These are phyloP conservation scores for Strobilomyces confusus DNA, from an alignment of 768 basidiomycete genomes.

Conservation along the genomic window DNA sequence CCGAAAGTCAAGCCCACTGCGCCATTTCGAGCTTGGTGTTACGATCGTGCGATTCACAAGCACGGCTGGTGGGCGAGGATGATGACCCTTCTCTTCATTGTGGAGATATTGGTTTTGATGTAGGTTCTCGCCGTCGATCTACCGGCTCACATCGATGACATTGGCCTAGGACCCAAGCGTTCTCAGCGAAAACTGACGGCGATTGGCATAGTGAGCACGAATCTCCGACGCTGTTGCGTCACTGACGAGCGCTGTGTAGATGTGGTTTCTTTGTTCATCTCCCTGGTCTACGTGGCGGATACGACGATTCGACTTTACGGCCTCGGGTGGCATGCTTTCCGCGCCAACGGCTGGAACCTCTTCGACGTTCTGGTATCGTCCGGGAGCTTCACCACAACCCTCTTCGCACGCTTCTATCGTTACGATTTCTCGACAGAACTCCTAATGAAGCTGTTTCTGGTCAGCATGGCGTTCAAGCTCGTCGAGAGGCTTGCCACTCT, in stretches of 20 bases:
- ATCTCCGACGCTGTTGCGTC: background rate
- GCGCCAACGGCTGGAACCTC: slow-evolving; percentile 90
- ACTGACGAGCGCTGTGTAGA: slow-evolving; percentile 40
- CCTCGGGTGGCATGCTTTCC: slow-evolving; percentile 79
- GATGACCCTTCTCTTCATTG: slow-evolving; percentile 73
- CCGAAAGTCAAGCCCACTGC: slow-evolving; percentile 59
- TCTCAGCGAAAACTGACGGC: slow-evolving; percentile 49
- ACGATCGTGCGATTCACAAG: slow-evolving; percentile 84
- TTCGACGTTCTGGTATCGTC: slow-evolving; percentile 80
- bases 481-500: slow-evolving; percentile 83
- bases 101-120: slow-evolving; percentile 85
- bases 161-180: slow-evolving; percentile 70
- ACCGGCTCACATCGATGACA: background rate
- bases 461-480: slow-evolving; percentile 90
- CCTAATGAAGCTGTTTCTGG: slow-evolving; percentile 87
- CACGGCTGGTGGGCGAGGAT: slow-evolving; percentile 88
- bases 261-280: slow-evolving; percentile 70
- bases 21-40: slow-evolving; percentile 77
- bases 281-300: slow-evolving; percentile 71
- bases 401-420: slow-evolving; percentile 57
- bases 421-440: slow-evolving; percentile 54
- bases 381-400: slow-evolving; percentile 81
- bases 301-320: slow-evolving; percentile 76
- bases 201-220: slow-evolving; percentile 53
- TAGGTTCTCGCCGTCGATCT: slow-evolving; percentile 33